phyloP scores from a whole-genome alignment of 768 basidiomycete genomes.

The Pleurotus salmoneostramineus region DNA sequence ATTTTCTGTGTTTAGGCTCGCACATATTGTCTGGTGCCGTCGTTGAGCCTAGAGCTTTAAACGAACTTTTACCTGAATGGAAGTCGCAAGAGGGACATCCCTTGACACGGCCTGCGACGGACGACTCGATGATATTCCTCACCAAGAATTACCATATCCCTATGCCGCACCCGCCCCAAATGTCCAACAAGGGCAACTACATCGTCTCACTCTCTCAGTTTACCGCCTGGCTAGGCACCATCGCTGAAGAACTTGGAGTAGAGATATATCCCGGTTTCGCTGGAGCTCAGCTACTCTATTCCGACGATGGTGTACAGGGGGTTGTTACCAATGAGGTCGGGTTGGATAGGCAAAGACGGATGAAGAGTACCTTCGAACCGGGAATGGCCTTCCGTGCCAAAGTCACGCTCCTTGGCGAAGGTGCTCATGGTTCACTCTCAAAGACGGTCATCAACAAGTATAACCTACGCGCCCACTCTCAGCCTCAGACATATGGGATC shows the following conservation, averaged over 20 bases:
- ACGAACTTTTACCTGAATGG: conserved; percentile 92
- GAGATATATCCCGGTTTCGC: conserved; percentile 98
- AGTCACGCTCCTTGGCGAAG: conserved; percentile 90
- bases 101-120: conserved; percentile 73
- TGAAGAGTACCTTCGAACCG: conserved; percentile 89
- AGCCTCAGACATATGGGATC: conserved; percentile 94
- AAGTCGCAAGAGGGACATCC: conserved; percentile 60
- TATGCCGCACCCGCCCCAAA: conserved; percentile 95
- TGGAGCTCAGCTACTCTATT: conserved; percentile 78
- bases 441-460: conserved; percentile 78
- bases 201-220: conserved; percentile 86
- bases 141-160: conserved; percentile 67
- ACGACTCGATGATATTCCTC: conserved; percentile 82
- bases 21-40: conserved; percentile 97
- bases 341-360: conserved; percentile 66
- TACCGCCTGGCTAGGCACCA: conserved; percentile 81
- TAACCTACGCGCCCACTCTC: conserved; percentile 59
- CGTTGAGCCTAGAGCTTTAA: conserved; percentile 86
- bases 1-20: conserved; percentile 50
- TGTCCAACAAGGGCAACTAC: conserved; percentile 92
- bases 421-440: conserved; percentile 88
- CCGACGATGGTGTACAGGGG: conserved; percentile 67
- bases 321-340: conserved; percentile 95
- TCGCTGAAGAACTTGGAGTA: conserved; percentile 84
- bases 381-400: conserved; percentile 95